A percentile compares a stretch with the other conserved stretches of the same genome.
phyloP scores from a whole-genome alignment of 805 yeast species.

The Hanseniaspora occidentalis region DNA sequence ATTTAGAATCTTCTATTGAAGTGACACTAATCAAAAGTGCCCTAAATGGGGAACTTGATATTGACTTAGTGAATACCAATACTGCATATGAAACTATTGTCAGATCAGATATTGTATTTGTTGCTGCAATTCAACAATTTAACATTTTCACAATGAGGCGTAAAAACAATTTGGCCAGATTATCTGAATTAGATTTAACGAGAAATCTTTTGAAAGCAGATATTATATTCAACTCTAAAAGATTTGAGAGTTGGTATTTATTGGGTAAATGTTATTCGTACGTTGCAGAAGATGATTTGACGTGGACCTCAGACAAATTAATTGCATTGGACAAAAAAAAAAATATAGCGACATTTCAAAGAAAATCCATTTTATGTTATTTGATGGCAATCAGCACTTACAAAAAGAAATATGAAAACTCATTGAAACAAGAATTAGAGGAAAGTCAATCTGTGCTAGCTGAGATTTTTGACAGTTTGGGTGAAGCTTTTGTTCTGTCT shows the following conservation, averaged over 20 bases:
- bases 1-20: slow-evolving; percentile 34
- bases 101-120: slow-evolving; percentile 47
- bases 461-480: slow-evolving; percentile 14
- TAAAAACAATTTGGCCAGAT: slow-evolving; percentile 66
- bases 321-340: slow-evolving; percentile 48
- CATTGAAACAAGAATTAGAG: not conserved
- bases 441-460: not conserved
- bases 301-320: slow-evolving; percentile 85
- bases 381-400: slow-evolving; percentile 50
- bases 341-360: slow-evolving; percentile 50
- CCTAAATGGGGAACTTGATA: slow-evolving; percentile 35
- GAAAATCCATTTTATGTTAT: slow-evolving; percentile 60
- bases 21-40: slow-evolving; percentile 35
- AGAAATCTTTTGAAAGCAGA: slow-evolving; percentile 55
- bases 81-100: slow-evolving; percentile 39
- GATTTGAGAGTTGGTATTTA: slow-evolving; percentile 80
- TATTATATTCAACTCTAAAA: slow-evolving; percentile 46
- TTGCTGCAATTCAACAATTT: slow-evolving; percentile 21
- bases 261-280: slow-evolving; percentile 70
- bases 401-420: not conserved
- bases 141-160: slow-evolving; percentile 41
- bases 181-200: slow-evolving; percentile 69
- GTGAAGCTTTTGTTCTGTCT: slow-evolving; percentile 33
- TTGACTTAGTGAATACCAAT: slow-evolving; percentile 21
- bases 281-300: slow-evolving; percentile 75